Percentiles rank a stretch among this genome's conserved stretches.
Conservation (phyloP, 768 basidiomycete genomes). For the Boletus barrowsii region DNA sequence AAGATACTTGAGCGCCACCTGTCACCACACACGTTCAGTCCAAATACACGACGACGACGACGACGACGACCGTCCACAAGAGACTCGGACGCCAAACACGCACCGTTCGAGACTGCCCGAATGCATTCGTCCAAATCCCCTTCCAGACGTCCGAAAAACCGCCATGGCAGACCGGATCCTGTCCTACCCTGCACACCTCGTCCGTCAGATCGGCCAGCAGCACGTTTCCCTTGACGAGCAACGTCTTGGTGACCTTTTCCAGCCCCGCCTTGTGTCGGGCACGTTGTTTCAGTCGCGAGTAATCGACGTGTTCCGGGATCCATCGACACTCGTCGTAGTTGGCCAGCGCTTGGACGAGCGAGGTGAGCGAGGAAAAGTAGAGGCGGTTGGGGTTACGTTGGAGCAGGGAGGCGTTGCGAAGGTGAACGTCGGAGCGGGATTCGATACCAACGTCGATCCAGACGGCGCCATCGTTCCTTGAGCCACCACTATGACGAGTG, state of each 20-base stretch:
- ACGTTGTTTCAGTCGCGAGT: constrained; percentile 52
- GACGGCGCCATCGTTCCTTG: constrained; percentile 20
- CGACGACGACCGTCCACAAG: too few relatives aligned
- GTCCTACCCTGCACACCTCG: constrained; percentile 46
- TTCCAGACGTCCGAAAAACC: constrained; percentile 64
- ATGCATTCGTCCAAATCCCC: constrained; percentile 49
- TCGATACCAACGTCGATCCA: constrained; percentile 50
- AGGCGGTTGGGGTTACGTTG: constrained; percentile 49
- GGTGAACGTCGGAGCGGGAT: constrained; percentile 52
- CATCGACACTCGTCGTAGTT: constrained; percentile 59
- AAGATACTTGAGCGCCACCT: constrained; percentile 60
- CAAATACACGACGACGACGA: too few relatives aligned
- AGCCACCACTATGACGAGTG: too few relatives aligned
- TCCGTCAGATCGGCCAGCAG: constrained; percentile 55
- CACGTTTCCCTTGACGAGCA: constrained; percentile 48
- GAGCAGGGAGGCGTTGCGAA: constrained; percentile 58
- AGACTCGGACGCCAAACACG: neutral
- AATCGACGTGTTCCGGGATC: constrained; percentile 51
- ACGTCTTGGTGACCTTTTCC: constrained; percentile 54
- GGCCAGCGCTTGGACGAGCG: constrained; percentile 49
- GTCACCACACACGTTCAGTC: constrained; percentile 1
- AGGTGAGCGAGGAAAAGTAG: constrained; percentile 52
- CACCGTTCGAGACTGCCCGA: constrained; percentile 33
- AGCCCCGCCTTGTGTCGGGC: constrained; percentile 55
- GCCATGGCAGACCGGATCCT: constrained; percentile 49